These are phyloP conservation scores for Stagonosporopsis cucurbitacearum DNA, from an alignment of 2,329 filamentous ascomycete genomes.

Conservation along the genomic window DNA sequence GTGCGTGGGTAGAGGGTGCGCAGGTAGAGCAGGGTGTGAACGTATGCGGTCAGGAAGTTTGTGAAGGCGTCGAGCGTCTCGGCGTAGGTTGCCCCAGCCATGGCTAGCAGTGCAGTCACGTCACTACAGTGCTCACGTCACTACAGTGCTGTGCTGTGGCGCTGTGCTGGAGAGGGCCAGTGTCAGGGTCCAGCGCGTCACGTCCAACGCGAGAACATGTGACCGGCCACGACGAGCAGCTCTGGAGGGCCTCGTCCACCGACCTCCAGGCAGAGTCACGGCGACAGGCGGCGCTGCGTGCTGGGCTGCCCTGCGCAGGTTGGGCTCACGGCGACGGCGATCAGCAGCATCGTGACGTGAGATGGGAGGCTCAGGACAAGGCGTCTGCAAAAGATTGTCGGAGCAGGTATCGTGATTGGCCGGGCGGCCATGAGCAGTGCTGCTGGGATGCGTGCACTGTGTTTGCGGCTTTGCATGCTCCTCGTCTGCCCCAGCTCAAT, in stretches of 20 bases:
- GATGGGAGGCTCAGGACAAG: neutral
- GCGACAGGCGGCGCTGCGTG: neutral
- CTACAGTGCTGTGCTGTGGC: too few relatives aligned
- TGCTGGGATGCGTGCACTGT: neutral
- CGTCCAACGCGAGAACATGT: conserved; percentile 13
- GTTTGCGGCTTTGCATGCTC: neutral
- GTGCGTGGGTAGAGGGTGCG: conserved; percentile 77
- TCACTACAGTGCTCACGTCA: too few relatives aligned
- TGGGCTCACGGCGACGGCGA: neutral
- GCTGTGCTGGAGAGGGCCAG: too few relatives aligned
- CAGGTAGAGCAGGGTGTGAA: conserved; percentile 87
- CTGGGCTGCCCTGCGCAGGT: neutral
- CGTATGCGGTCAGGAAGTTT: conserved; percentile 79
- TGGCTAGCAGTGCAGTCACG: neutral
- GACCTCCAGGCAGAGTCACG: too few relatives aligned
- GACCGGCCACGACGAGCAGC: neutral
- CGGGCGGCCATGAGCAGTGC: neutral
- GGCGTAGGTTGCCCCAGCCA: conserved; percentile 35
- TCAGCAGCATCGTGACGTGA: conserved; percentile 3
- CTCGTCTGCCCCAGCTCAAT: neutral
- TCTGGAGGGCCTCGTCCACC: too few relatives aligned
- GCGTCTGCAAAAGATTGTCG: conserved; percentile 2
- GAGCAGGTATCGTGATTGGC: conserved; percentile 15
- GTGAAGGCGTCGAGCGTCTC: conserved; percentile 72
- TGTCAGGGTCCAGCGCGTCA: conserved; percentile 16